Conservation (phyloP, 768 basidiomycete genomes). For the Mycena rebaudengoi region DNA sequence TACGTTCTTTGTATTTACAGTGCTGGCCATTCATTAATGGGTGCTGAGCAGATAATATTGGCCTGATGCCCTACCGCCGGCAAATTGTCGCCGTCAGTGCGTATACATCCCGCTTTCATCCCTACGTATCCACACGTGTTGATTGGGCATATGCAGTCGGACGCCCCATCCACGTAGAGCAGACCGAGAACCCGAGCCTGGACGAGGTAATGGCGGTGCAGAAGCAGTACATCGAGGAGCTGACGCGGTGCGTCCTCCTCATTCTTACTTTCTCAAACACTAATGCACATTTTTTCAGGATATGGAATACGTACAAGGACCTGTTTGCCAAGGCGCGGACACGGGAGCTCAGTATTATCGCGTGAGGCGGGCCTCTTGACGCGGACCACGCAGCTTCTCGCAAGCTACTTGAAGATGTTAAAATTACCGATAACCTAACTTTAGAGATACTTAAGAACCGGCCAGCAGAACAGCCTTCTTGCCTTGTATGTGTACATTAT, state of each 20-base stretch:
- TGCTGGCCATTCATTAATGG: background rate
- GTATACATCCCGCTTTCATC: constrained; percentile 43
- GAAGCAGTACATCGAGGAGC: constrained; percentile 88
- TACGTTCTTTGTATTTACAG: constrained; percentile 34
- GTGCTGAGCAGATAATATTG: constrained; percentile 78
- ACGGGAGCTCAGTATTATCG: constrained; percentile 81
- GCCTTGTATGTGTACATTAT: no score
- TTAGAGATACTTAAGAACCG: no score
- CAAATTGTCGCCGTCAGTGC: constrained; percentile 96
- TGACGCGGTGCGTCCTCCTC: constrained; percentile 73
- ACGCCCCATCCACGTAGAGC: constrained; percentile 81
- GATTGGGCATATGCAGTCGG: constrained; percentile 65
- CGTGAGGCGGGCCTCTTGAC: no score
- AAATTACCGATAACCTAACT: no score
- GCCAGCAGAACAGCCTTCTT: no score
- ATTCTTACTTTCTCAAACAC: background rate
- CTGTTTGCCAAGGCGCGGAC: constrained; percentile 86
- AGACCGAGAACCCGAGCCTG: constrained; percentile 81
- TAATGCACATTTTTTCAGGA: constrained; percentile 53
- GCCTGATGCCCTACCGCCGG: constrained; percentile 94
- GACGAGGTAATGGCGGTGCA: constrained; percentile 86
- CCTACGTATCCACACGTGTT: background rate
- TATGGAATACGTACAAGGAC: constrained; percentile 97
- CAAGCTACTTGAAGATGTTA: no score
- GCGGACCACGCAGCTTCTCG: no score